These are phyloP conservation scores for Beauveria brongniartii DNA, from an alignment of 2,329 filamentous ascomycete genomes.

Conservation along the genomic window DNA sequence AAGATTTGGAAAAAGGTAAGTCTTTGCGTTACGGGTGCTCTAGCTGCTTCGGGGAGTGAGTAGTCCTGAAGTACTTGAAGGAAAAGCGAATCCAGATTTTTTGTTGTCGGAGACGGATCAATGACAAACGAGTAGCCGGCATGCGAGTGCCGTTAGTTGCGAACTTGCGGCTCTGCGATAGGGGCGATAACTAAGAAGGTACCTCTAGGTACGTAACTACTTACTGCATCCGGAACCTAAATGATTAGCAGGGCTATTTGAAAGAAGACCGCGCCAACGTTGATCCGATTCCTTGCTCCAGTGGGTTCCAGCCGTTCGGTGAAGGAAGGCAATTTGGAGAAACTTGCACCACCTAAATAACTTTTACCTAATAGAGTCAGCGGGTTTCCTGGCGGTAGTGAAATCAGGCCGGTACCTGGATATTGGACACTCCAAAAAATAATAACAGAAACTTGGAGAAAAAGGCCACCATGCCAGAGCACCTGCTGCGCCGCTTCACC, in stretches of 20 bases:
- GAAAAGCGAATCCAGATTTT: not conserved
- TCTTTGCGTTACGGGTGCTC: not conserved
- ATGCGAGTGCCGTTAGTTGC: not conserved
- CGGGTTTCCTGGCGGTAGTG: too few species aligned
- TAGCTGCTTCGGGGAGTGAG: not conserved
- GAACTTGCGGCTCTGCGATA: not conserved
- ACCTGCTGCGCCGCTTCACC: too few species aligned
- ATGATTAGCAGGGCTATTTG: too few species aligned
- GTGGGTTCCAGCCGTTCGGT: too few species aligned
- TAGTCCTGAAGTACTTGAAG: not conserved
- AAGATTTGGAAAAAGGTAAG: not conserved
- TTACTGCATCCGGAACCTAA: too few species aligned
- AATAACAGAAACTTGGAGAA: too few species aligned
- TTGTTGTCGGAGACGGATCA: not conserved
- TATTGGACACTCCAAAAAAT: too few species aligned
- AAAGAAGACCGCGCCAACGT: not conserved
- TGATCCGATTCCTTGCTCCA: not conserved
- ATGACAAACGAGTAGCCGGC: not conserved
- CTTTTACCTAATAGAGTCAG: too few species aligned
- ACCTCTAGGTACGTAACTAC: not conserved
- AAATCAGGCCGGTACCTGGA: too few species aligned
- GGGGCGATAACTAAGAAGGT: not conserved
- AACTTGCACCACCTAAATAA: too few species aligned
- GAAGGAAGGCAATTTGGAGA: too few species aligned
- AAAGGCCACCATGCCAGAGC: too few species aligned